Evolutionary conservation across 768 basidiomycete species (phyloP), one percentile per base, ranked within the genome.

Genomic region (Suillus bovinus): DNA sequence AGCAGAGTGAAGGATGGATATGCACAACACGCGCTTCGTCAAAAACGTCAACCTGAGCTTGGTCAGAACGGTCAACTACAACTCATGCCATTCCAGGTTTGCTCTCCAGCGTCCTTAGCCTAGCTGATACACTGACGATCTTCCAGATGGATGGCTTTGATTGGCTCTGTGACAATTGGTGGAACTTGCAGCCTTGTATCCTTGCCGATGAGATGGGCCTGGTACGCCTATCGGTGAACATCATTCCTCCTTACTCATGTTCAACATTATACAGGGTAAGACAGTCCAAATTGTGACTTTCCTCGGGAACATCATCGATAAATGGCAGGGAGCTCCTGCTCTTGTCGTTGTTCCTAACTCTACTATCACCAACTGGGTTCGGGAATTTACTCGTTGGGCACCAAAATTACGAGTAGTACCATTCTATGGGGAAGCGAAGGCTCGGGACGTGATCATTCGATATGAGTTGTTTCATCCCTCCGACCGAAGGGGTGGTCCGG

Each of bases 141-240:
- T 47, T 58, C 17, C 60, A 91, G 89, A 82, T 90, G 9, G 88
- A 91, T 33, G 91, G 91, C 38, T 87, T 93, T 59, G 91, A 92
- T 60, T 93, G 91, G 93, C 79, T 94, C 52, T 88, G 84, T 66
- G 85, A 88, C 66, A 93, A 94, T 64, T 96, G 94, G 94, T 93
- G 89, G 88, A 87, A 84, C 65, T 82, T 80, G 47, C 93, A 93
- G 64, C 85, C 86, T 47, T 93, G 89, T 64, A 96, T 96, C 65
- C 83, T 99, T 24, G 96, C 97, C 3, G 97, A 99, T 71, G 97
- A 99, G 74, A 99, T 99, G 97, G 95, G 95, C 62, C 76, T 95
- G 72, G 94, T 93, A 73, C 58, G 80, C 71, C 10, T 31, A 27
- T 46, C 42, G 53, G 27, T 62, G 38, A 11, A 4, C 41, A 31